Evolutionary conservation across 176 grass and related monocot species (phyloP).

Genomic region (Oryza rufipogon): DNA sequence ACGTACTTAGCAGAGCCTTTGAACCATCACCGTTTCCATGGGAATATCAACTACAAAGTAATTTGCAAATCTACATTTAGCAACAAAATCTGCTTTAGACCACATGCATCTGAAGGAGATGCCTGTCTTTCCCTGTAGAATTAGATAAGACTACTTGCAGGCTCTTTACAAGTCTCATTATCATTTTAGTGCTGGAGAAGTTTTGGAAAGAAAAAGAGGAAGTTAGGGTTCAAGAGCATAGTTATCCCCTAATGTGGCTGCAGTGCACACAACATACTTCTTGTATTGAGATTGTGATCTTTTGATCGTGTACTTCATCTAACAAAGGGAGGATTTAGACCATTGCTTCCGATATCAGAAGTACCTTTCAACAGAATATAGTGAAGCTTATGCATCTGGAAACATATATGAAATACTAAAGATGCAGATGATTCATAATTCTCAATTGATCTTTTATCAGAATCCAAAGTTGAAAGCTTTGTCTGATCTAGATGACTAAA

Average conservation of each 20-base stretch:
- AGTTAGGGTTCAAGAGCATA: not conserved
- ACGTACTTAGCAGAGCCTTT: conserved; percentile 17
- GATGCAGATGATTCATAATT: conserved; percentile 32
- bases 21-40: conserved; percentile 37
- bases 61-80: conserved; percentile 50
- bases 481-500: conserved; percentile 56
- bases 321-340: conserved; percentile 22
- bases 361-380: conserved; percentile 28
- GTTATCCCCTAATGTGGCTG: conserved; percentile 1
- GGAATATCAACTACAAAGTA: conserved; percentile 46
- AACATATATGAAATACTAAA: conserved; percentile 19
- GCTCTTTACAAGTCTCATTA: conserved; percentile 32
- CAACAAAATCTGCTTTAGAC: conserved; percentile 50
- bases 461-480: conserved; percentile 53
- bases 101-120: conserved; percentile 55
- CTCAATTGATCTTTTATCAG: conserved; percentile 46
- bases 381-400: conserved; percentile 32
- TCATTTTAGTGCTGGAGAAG: conserved; percentile 37
- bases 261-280: not conserved
- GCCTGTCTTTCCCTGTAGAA: conserved; percentile 46
- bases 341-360: conserved; percentile 17
- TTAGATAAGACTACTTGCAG: conserved; percentile 31
- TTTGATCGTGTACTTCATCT: conserved; percentile 17
- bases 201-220: conserved; percentile 4
- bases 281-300: conserved; percentile 20